Base-by-base conservation (phyloP, 31 red algal species). In the Odonthalia washingtoniensis region DNA sequence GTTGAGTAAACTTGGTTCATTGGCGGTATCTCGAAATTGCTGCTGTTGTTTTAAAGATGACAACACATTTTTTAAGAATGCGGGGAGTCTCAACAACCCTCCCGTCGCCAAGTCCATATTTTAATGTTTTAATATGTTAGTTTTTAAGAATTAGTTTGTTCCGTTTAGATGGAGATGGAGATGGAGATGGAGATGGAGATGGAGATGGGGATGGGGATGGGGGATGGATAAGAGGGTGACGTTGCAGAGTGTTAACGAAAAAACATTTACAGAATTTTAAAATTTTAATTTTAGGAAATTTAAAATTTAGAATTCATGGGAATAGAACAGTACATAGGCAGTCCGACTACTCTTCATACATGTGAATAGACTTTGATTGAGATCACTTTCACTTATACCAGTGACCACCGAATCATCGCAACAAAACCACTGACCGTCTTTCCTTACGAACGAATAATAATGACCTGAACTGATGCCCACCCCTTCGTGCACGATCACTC, bases 401-500 rank as follows among this genome's bases (percentile, higher is more conserved):
- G 62, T 70, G 3, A 94, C 89, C 37, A 91, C 57, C 0, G 95
- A 85, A 52, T 97, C 95, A 63, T 97, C 91, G 57, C 79, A 92
- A 40, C 87, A 82, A 82, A 83, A 97, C 95, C 95, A 97, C 24
- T 81, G 43, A 18, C 75, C 90, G 16, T 72, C 81, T 38, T 72
- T 72, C 77, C 46, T 80, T 2, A 98, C 87, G 78, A 90, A 98
- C 36, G 96, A 78, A 60, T 92, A 95, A 83, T 98, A 98, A 83
- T 98, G 96, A 24, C 96, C 96, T 38, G 90, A 92, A 73, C 82
- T 83, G 1, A 87, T 77, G 4, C 75, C 81, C 24, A 87, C 77
- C 40, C 96, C 96, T 40, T 98, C 92, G 52, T 98, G 96, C 31
- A 98, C 89, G 46, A 98, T 93, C 40, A 98, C 88, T 31, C 85